Base-by-base conservation (phyloP, 148 eudicot genomes). In the Cornus florida region DNA sequence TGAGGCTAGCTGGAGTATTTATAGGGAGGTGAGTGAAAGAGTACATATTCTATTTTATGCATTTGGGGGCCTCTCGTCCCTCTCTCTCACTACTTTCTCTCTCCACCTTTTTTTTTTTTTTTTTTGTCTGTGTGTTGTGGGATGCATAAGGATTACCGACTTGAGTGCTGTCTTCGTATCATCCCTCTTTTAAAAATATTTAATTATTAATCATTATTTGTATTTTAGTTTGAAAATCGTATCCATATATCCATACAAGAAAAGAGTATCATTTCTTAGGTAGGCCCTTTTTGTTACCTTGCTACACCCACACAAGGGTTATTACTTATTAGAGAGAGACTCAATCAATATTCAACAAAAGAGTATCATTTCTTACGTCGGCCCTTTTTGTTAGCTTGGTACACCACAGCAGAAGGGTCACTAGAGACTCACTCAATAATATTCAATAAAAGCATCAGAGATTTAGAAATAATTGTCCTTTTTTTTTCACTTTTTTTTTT, bases 21-120 rank as follows among this genome's bases (percentile, higher is more conserved):
- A 75, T 75, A 75, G 77, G 56, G 32, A 24, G 12, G 62, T 13
- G 60, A 48, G 48, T 64, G 32, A 24, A 13, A 3, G 22, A 28
- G 77, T 69, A 74, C 69, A 74, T 59, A 74, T 74, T 74, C 50
- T 28, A 17, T 62, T 39, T 75, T 64, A 64, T 75, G 77, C 56
- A 48, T 38, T 59, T 74, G 48, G 67, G 24, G 16, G 2, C 23
- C 24, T 57, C 6, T 2, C 4, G 33, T 62, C 56, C 22, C 69
- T 38, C 69, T 32, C 68, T 20, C 32, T 73, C 28, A 28, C 19
- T 31, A 24, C n/a, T 35, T 50, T 68, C 66, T 62, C 66, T 10
- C 70, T 32, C 35, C 35, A 16, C 16, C 24, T 19, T 38, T 17
- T 19, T 39, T 33, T 39, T 17, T 35, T 38, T 17, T 16, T 53